These are phyloP conservation scores for Elongisporangium anandrum DNA, from an alignment of 352 stramenopile species.

Conservation along the genomic window DNA sequence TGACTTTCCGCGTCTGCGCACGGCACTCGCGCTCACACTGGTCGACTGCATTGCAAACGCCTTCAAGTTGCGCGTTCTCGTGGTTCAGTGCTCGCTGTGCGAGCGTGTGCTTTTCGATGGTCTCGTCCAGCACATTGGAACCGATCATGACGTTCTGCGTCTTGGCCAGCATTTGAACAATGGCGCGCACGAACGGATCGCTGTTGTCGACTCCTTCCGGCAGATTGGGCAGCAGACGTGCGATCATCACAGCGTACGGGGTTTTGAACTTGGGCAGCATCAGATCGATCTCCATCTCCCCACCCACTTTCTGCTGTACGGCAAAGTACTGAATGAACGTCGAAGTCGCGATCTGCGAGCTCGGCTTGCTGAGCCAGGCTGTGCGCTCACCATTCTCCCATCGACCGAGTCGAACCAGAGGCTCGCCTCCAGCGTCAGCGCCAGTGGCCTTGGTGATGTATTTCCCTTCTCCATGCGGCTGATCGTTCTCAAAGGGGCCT, in stretches of 20 bases:
- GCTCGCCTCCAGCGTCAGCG: conserved; percentile 27
- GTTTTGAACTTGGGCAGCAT: conserved; percentile 61
- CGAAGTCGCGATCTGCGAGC: conserved; percentile 58
- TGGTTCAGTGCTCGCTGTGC: conserved; percentile 16
- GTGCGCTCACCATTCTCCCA: conserved; percentile 65
- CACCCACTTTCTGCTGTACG: conserved; percentile 25
- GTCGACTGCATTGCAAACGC: conserved; percentile 50
- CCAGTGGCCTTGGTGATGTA: conserved; percentile 30
- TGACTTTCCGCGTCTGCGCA: conserved; percentile 19
- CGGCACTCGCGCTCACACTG: conserved; percentile 35
- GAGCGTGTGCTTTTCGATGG: conserved; percentile 27
- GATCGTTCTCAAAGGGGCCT: conserved; percentile 82
- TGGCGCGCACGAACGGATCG: conserved; percentile 65
- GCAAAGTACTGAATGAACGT: conserved; percentile 81
- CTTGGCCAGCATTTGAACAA: conserved; percentile 72
- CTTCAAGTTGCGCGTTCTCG: conserved; percentile 24
- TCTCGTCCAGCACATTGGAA: conserved; percentile 56
- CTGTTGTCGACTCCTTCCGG: conserved; percentile 60
- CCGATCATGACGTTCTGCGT: conserved; percentile 72
- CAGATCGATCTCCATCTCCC: conserved; percentile 64
- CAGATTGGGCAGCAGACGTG: conserved; percentile 61
- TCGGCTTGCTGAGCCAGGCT: conserved; percentile 64
- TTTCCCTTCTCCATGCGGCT: conserved; percentile 82
- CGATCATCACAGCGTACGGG: conserved; percentile 80
- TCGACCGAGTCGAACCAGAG: conserved; percentile 50